Base-by-base conservation (phyloP, 2,329 filamentous ascomycete species). In the Verticillium alfalfae region DNA sequence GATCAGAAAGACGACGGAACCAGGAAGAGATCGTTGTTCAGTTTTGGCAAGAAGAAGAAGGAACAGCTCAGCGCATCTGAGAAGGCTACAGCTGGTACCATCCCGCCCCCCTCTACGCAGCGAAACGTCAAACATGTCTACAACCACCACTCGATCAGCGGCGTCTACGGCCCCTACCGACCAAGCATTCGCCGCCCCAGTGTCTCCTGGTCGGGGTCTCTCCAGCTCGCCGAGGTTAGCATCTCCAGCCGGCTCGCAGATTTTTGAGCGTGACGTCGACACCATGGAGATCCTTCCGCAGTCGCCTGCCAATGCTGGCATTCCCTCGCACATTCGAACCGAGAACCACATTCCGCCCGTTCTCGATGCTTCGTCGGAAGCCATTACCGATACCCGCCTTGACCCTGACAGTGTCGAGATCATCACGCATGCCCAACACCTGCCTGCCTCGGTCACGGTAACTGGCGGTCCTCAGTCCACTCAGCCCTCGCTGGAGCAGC, bases 211-310 rank as follows among this genome's bases (percentile, higher is more conserved):
- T 63, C 85, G 87, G 62, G 85, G 84, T 59, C 76, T 91, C 55
- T 88, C 89, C 13, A 84, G 85, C 10, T 94, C 92, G 9, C 89
- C 92, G 5, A 84, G 90, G 57, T 76, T 93, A 55, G 85, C 89
- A 60, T 96, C 92, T 22, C 92, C 93, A 15, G 91, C 92, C 12
- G 83, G 84, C 34, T 89, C 87, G 5, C 87, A 89, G 68, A 97
- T 98, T 69, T 98, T 98, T 72, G 94, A 98, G 79, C 90, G 94
- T 70, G 92, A 93, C 73, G 94, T 98, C 31, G 94, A 97, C 75
- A 93, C 97, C 70, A 86, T 86, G 69, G 70, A 84, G 3, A 76
- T 86, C n/a, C 79, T 84, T 49, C 89, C 92, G 63, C 87, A 84
- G 64, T 94, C 91, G 3, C 88, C 91, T 1, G 91, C 92, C n/a